Conservation (phyloP, 2,329 filamentous ascomycete genomes). For the Periconia macrospinosa region DNA sequence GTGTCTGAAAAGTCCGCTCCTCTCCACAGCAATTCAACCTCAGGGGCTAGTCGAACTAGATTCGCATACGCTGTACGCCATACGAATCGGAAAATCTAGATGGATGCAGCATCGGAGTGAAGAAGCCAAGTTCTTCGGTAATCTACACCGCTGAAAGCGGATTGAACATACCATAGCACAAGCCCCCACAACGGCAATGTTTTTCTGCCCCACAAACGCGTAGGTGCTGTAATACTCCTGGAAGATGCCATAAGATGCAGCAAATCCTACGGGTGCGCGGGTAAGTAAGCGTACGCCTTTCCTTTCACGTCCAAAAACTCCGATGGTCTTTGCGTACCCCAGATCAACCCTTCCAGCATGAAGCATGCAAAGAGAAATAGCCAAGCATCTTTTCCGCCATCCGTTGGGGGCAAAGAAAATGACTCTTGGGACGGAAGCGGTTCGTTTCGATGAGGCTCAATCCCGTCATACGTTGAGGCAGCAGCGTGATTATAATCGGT, state of each 20-base stretch:
- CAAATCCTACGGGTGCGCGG: slow-evolving; percentile 22
- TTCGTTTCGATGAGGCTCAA: neutral
- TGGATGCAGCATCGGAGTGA: no score
- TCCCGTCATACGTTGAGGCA: neutral
- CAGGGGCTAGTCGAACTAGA: neutral
- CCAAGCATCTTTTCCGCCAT: slow-evolving; percentile 35
- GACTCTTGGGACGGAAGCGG: neutral
- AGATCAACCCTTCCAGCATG: slow-evolving; percentile 55
- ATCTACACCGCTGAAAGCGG: neutral
- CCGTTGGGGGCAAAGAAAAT: slow-evolving; percentile 31
- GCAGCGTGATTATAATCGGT: neutral
- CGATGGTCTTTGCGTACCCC: slow-evolving; percentile 22
- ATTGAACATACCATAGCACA: slow-evolving; percentile 33
- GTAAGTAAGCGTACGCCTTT: neutral
- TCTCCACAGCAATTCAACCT: neutral
- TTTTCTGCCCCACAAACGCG: slow-evolving; percentile 33
- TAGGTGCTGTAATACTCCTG: slow-evolving; percentile 37
- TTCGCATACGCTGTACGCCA: neutral
- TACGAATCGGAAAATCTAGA: neutral
- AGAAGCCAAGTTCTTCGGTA: neutral
- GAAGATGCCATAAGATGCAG: slow-evolving; percentile 35
- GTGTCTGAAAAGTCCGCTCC: neutral
- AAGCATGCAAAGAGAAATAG: slow-evolving; percentile 45
- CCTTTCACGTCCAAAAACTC: neutral
- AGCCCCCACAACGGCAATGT: slow-evolving; percentile 35